Conservation (phyloP, 2,329 filamentous ascomycete species). For the Fusarium stilboides region DNA sequence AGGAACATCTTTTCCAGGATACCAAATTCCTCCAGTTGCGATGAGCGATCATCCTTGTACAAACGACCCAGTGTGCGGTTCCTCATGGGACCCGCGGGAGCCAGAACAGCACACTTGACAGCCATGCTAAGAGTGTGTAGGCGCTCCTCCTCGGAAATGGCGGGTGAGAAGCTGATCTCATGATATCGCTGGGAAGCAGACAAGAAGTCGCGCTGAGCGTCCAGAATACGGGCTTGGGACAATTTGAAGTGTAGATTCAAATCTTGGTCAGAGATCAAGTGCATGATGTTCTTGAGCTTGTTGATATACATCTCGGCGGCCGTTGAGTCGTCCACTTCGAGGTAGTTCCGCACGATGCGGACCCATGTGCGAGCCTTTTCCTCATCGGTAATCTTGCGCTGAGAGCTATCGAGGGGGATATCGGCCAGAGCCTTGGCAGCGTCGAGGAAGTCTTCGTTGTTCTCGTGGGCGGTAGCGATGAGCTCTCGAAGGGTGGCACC, state of each 20-base stretch:
- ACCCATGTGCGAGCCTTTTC: conserved; percentile 91
- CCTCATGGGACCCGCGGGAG: conserved; percentile 88
- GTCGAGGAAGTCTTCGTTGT: conserved; percentile 82
- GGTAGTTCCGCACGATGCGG: conserved; percentile 92
- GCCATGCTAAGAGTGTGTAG: conserved; percentile 87
- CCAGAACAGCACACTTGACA: conserved; percentile 92
- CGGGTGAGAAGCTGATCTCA: conserved; percentile 82
- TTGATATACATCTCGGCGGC: conserved; percentile 90
- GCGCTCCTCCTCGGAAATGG: conserved; percentile 89
- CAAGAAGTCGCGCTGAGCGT: conserved; percentile 90
- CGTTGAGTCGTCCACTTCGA: conserved; percentile 93
- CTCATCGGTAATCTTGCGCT: conserved; percentile 85
- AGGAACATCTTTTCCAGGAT: conserved; percentile 99
- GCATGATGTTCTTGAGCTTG: conserved; percentile 93
- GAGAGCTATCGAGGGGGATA: conserved; percentile 90
- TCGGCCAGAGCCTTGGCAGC: conserved; percentile 85
- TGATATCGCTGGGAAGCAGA: conserved; percentile 91
- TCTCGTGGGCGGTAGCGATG: conserved; percentile 86
- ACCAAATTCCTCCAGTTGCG: conserved; percentile 81
- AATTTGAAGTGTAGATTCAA: conserved; percentile 89
- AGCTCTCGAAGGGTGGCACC: conserved; percentile 83
- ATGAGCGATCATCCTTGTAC: conserved; percentile 92
- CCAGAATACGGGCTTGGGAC: conserved; percentile 92
- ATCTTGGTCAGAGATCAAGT: conserved; percentile 80
- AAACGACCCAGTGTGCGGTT: conserved; percentile 85